Conservation (phyloP, 768 basidiomycete species). For the Lactifluus rugatus region DNA sequence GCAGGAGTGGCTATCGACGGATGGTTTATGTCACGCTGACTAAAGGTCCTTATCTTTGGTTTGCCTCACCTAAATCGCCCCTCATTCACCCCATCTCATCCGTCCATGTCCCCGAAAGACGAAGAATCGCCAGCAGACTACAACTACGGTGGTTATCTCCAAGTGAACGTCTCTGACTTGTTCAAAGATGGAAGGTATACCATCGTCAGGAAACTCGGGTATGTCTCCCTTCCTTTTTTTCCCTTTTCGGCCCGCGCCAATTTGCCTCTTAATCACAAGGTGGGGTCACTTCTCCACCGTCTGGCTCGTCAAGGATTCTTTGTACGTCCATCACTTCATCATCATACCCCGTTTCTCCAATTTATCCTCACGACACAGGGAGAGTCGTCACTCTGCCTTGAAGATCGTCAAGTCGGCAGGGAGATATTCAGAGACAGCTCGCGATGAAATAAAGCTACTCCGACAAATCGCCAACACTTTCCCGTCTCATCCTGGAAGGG, state of each 20-base stretch:
- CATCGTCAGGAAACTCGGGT: slow-evolving; percentile 88
- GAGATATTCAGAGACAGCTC: slow-evolving; percentile 92
- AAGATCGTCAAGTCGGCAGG: slow-evolving; percentile 94
- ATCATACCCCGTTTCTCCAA: not conserved
- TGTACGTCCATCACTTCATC: slow-evolving; percentile 38
- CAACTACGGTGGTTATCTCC: slow-evolving; percentile 70
- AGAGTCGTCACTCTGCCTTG: slow-evolving; percentile 72
- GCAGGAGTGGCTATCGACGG: too few species aligned
- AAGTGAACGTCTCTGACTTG: slow-evolving; percentile 52
- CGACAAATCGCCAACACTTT: slow-evolving; percentile 62
- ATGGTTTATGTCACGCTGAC: too few species aligned
- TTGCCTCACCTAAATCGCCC: slow-evolving; percentile 35
- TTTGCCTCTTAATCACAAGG: slow-evolving; percentile 34
- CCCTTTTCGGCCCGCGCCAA: not conserved
- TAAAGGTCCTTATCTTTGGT: too few species aligned
- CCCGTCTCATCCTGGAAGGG: slow-evolving; percentile 67
- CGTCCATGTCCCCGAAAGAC: slow-evolving; percentile 53
- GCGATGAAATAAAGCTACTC: slow-evolving; percentile 91
- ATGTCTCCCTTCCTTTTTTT: slow-evolving; percentile 20
- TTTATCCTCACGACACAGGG: slow-evolving; percentile 31
- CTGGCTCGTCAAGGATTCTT: slow-evolving; percentile 75
- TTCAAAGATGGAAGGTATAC: slow-evolving; percentile 82
- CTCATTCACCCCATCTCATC: slow-evolving; percentile 31
- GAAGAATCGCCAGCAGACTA: slow-evolving; percentile 81
- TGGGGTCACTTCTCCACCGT: slow-evolving; percentile 97